Conservation (phyloP, 768 basidiomycete genomes). For the Leucocoprinus leucothites region DNA sequence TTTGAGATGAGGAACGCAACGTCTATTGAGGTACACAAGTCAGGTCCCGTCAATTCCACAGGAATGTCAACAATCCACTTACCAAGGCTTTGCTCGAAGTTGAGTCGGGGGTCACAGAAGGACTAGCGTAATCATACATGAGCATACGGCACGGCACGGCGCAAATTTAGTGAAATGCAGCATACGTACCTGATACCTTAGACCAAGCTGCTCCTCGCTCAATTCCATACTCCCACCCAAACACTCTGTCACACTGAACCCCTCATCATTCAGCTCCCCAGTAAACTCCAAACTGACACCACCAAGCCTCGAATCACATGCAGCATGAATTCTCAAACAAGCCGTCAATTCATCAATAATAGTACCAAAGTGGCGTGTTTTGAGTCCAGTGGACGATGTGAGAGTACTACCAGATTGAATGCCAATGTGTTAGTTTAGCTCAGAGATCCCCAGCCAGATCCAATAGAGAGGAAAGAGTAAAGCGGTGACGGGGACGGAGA, state of each 20-base stretch:
- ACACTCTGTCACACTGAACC: constrained; percentile 95
- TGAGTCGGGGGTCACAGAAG: constrained; percentile 92
- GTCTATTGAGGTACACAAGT: constrained; percentile 17
- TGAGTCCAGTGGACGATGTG: constrained; percentile 75
- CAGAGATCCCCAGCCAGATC: neutral
- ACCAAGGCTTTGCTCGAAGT: constrained; percentile 95
- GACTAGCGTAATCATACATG: constrained; percentile 39
- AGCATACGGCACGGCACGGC: neutral
- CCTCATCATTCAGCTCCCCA: constrained; percentile 85
- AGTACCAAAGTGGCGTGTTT: constrained; percentile 86
- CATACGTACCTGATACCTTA: constrained; percentile 76
- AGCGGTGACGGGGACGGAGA: neutral
- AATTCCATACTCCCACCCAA: constrained; percentile 96
- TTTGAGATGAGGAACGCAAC: constrained; percentile 34
- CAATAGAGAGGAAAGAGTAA: too few species aligned
- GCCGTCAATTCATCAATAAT: constrained; percentile 86
- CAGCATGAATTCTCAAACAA: constrained; percentile 77
- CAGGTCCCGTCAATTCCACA: neutral
- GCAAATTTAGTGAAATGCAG: constrained; percentile 1
- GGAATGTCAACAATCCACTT: constrained; percentile 21
- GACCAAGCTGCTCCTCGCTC: constrained; percentile 81
- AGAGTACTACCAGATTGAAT: constrained; percentile 64
- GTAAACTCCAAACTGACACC: constrained; percentile 91
- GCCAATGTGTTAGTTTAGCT: neutral
- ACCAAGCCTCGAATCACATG: constrained; percentile 70